Conservation (phyloP, 2,329 filamentous ascomycete genomes). For the Coniella lustricola region DNA sequence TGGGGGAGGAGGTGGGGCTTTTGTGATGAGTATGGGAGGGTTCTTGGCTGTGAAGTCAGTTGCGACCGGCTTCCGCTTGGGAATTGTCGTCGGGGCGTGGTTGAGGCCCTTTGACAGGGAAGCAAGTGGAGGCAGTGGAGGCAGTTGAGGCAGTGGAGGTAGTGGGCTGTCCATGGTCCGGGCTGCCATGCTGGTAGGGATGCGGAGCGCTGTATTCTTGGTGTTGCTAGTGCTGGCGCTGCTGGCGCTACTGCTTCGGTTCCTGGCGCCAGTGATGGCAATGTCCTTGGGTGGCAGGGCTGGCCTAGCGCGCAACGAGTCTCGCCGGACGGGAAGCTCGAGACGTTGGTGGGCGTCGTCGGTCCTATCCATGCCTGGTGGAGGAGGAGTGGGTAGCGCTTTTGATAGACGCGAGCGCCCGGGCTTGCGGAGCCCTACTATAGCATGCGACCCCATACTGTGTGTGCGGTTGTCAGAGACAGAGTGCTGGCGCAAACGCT, state of each 20-base stretch:
- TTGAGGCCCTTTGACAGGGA: conserved; percentile 8
- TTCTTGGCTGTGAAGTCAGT: conserved; percentile 7
- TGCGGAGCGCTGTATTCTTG: not conserved
- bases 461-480: too few species aligned
- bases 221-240: not conserved
- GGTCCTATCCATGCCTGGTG: conserved; percentile 20
- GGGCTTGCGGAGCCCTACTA: conserved; percentile 21
- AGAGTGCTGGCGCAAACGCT: too few species aligned
- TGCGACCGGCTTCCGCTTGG: conserved; percentile 14
- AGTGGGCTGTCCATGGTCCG: conserved; percentile 4
- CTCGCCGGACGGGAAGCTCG: conserved; percentile 9
- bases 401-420: conserved; percentile 53
- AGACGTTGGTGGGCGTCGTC: not conserved
- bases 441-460: conserved; percentile 19
- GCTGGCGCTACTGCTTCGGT: too few species aligned
- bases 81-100: conserved; percentile 7
- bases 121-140: conserved; percentile 11
- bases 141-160: not conserved
- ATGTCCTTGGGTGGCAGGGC: conserved; percentile 15
- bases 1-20: conserved; percentile 9
- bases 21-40: not conserved
- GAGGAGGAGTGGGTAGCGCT: conserved; percentile 46
- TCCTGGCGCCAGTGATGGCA: too few species aligned
- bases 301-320: conserved; percentile 17
- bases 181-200: conserved; percentile 7